phyloP scores from a whole-genome alignment of 768 basidiomycete genomes.

The Termitomyces sp. region DNA sequence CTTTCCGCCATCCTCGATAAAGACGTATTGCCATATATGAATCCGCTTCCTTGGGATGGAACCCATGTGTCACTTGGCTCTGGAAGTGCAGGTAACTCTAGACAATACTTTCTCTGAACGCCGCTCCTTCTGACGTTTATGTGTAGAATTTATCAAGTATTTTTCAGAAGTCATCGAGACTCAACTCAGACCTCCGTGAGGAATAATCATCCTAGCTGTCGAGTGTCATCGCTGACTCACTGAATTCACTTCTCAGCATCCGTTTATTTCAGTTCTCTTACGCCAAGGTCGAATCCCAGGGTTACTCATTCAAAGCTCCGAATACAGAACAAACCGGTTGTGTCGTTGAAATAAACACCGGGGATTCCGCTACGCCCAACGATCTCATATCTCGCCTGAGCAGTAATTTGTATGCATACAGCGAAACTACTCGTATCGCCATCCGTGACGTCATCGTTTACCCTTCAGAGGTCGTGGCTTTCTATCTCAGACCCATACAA shows the following conservation, averaged over 20 bases:
- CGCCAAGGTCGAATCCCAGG: constrained; percentile 35
- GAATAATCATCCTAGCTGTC: not conserved
- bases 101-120: constrained; percentile 11
- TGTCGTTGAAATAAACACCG: constrained; percentile 48
- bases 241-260: constrained; percentile 14
- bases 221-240: not conserved
- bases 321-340: constrained; percentile 27
- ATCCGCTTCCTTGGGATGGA: constrained; percentile 30
- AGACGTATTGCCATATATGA: constrained; percentile 40
- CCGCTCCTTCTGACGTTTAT: constrained; percentile 1
- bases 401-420: constrained; percentile 28
- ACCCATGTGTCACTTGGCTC: constrained; percentile 19
- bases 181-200: constrained; percentile 30
- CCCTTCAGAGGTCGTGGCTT: constrained; percentile 59
- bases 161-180: constrained; percentile 40
- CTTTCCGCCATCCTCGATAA: constrained; percentile 52
- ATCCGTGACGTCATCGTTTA: constrained; percentile 53
- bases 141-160: constrained; percentile 43
- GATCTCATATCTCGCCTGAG: constrained; percentile 58
- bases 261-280: constrained; percentile 54
- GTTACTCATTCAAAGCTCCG: constrained; percentile 15
- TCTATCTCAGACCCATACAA: constrained; percentile 30
- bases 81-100: constrained; percentile 7
- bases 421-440: constrained; percentile 20
- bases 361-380: constrained; percentile 34